Evolutionary conservation across 2,329 filamentous ascomycete genomes (phyloP), one percentile per base, ranked within the genome.

Genomic region (Aspergillus pseudoglaucus): DNA sequence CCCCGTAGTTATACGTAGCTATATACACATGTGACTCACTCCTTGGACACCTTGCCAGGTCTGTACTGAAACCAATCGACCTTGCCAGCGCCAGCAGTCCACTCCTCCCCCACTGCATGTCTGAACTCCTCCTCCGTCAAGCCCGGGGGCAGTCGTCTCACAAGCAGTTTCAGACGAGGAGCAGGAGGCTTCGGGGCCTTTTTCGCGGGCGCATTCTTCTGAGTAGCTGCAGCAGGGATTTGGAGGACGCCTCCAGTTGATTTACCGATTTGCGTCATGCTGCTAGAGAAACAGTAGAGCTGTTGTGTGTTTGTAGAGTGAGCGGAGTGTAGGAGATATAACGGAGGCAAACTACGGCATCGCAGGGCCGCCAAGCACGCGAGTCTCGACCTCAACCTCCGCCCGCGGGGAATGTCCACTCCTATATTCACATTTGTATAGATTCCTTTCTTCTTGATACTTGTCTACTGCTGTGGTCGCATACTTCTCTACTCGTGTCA

Each of bases 111-210:
- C 10, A 96, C 66, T 7, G 83, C 77, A 12, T 73, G 68, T 59
- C 83, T 75, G 53, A 94, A 91, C 61, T 98, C 93, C 1, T 77
- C 69, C 60, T 88, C 80, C 0, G 87, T 94, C 65, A 98, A 76
- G 7, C 86, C 88, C 1, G 93, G 90, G 8, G 93, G 88, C 3
- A 98, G 79, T 48, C 91, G 81, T 45, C 94, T 83, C 47, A 96
- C 77, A 20, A 94, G 77, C 10, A 95, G 78, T 74, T 97, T 97
- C 61, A 94, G 79, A 15, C 88, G 86, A 48, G 83, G 78, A 15
- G 75, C 67, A 2, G 78, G 66, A 3, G 64, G 63, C 47, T 73
- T 72, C 33, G 69, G 59, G 5, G 63, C 59, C 45, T 73, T 68
- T 65, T 76, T 83, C 25, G 69, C 49, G 40, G 74, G 67, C 33